A percentile compares a stretch with the other conserved stretches of the same genome.
phyloP scores from a whole-genome alignment of 2,329 filamentous ascomycete genomes.

The Parastagonospora nodorum region DNA sequence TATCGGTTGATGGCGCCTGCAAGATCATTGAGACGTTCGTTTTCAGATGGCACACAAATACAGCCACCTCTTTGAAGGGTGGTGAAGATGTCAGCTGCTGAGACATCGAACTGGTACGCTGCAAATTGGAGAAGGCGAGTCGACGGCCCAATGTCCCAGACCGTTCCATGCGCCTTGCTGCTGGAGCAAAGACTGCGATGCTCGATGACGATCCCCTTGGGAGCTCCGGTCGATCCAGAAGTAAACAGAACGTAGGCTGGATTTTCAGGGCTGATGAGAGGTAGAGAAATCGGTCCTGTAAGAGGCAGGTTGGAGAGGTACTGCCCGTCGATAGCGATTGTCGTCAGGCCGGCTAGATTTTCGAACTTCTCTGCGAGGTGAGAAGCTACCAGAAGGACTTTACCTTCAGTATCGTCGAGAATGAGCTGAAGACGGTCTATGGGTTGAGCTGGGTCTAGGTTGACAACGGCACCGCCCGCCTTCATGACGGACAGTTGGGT shows the following conservation, averaged over 20 bases:
- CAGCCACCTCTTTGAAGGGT: constrained; percentile 54
- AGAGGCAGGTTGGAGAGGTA: too few species aligned
- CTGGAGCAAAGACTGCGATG: constrained; percentile 1
- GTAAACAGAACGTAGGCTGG: constrained; percentile 65
- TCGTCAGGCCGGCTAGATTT: too few species aligned
- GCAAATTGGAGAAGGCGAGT: constrained; percentile 11
- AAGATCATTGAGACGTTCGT: constrained; percentile 56
- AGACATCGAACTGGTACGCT: constrained; percentile 58
- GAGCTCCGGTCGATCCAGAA: constrained; percentile 77
- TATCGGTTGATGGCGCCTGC: constrained; percentile 41
- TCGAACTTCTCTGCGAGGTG: too few species aligned
- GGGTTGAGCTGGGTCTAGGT: too few species aligned
- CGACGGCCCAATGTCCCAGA: background rate
- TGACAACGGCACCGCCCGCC: too few species aligned
- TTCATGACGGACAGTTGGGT: too few species aligned
- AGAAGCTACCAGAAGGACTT: too few species aligned
- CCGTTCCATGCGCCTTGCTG: constrained; percentile 18
- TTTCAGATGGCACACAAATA: constrained; percentile 59
- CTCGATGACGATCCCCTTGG: constrained; percentile 66
- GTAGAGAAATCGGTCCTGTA: too few species aligned
- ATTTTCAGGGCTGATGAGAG: constrained; percentile 11
- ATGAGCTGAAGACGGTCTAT: too few species aligned
- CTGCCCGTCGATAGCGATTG: too few species aligned
- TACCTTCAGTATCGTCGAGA: too few species aligned
- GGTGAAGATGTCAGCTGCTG: constrained; percentile 57